Conservation (phyloP, 805 yeast species). For the Teunomyces barrocoloradensis region DNA sequence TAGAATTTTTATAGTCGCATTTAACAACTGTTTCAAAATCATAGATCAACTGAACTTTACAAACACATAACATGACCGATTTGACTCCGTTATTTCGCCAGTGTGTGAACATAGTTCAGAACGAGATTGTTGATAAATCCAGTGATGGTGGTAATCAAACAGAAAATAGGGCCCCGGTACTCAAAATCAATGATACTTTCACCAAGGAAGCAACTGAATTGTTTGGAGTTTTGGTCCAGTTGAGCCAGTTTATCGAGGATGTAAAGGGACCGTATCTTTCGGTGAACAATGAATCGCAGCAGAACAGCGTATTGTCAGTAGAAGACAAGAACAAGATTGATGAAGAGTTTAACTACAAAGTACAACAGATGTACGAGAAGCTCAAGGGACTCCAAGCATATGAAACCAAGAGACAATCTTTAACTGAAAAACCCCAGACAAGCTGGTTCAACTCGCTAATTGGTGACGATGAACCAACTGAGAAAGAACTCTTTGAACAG, state of each 20-base stretch:
- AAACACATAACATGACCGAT: constrained; percentile 37
- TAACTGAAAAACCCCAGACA: constrained; percentile 10
- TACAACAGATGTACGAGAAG: constrained; percentile 52
- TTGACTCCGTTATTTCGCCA: constrained; percentile 47
- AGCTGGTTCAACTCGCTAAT: constrained; percentile 20
- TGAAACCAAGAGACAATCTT: constrained; percentile 44
- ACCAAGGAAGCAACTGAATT: constrained; percentile 38
- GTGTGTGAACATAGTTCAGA: constrained; percentile 44
- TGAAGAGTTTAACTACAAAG: constrained; percentile 49
- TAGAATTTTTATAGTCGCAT: too few relatives aligned
- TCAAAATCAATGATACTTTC: constrained; percentile 36
- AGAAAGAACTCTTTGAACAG: constrained; percentile 29
- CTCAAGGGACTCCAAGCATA: constrained; percentile 49
- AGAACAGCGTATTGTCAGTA: constrained; percentile 28
- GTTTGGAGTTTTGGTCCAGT: constrained; percentile 26
- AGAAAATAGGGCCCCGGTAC: constrained; percentile 7
- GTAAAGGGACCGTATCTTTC: constrained; percentile 35
- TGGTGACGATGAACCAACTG: constrained; percentile 33
- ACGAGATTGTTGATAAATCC: constrained; percentile 21
- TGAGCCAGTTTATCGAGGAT: constrained; percentile 31
- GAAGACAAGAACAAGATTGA: constrained; percentile 56
- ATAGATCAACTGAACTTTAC: background rate
- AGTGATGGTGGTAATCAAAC: constrained; percentile 7
- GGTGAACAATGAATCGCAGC: constrained; percentile 15
- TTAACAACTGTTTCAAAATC: too few relatives aligned